Conservation (phyloP, 768 basidiomycete genomes). For the Tulasnella sp. region DNA sequence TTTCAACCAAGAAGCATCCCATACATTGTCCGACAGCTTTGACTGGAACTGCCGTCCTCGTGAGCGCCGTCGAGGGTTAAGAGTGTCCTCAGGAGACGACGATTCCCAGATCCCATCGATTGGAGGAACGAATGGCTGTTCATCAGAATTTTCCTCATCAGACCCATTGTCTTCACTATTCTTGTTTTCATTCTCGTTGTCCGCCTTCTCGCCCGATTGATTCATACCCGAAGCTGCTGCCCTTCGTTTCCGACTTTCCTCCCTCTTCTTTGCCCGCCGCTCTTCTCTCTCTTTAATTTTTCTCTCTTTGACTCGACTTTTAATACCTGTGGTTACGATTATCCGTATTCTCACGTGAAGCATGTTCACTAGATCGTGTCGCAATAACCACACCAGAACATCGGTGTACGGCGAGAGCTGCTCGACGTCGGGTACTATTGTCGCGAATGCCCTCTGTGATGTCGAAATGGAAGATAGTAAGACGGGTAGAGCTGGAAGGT, state of each 20-base stretch:
- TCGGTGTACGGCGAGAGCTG: slow-evolving; percentile 59
- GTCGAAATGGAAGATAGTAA: slow-evolving; percentile 67
- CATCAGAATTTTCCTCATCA: slow-evolving; percentile 28
- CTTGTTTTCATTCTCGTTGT: background rate
- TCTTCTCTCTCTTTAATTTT: slow-evolving; percentile 18
- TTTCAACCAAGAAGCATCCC: slow-evolving; percentile 4
- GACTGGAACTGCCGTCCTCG: slow-evolving; percentile 10
- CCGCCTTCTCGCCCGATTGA: background rate
- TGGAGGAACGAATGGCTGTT: too few relatives aligned
- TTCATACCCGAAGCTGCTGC: too few relatives aligned
- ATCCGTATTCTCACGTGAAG: slow-evolving; percentile 78
- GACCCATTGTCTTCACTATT: slow-evolving; percentile 11
- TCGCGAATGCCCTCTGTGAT: slow-evolving; percentile 55
- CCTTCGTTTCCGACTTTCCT: slow-evolving; percentile 18
- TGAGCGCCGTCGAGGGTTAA: slow-evolving; percentile 3
- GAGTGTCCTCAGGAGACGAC: background rate
- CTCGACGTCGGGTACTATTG: slow-evolving; percentile 50
- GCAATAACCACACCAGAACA: slow-evolving; percentile 84
- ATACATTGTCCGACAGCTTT: slow-evolving; percentile 7
- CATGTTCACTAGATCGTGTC: slow-evolving; percentile 70
- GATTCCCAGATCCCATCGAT: background rate
- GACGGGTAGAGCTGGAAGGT: slow-evolving; percentile 55
- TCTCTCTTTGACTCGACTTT: slow-evolving; percentile 41
- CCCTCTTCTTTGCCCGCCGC: slow-evolving; percentile 21
- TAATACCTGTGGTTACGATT: slow-evolving; percentile 63